Evolutionary conservation across 768 basidiomycete species (phyloP).

Genomic region (Phylloporus arenicola): DNA sequence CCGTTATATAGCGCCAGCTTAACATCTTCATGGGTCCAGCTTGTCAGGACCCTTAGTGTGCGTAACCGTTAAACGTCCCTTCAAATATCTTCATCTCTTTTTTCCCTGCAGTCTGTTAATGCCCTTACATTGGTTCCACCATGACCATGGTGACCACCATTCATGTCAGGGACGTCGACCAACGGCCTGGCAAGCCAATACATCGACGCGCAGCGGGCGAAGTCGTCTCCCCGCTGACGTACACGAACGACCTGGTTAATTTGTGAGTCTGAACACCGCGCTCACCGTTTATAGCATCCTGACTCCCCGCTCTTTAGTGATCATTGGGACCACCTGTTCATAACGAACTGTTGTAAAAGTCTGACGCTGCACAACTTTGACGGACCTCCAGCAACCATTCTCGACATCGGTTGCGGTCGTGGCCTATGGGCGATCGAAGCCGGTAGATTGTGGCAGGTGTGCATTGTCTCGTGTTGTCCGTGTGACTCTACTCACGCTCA

Average conservation of each 20-base stretch:
- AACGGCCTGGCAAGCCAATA: slow-evolving; percentile 34
- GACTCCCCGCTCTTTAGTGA: slow-evolving; percentile 39
- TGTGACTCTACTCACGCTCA: neutral
- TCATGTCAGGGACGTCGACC: slow-evolving; percentile 42
- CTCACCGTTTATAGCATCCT: neutral
- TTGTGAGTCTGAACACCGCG: slow-evolving; percentile 39
- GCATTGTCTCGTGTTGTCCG: slow-evolving; percentile 13
- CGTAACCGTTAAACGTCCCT: slow-evolving; percentile 19
- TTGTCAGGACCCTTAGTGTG: slow-evolving; percentile 13
- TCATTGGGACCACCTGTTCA: slow-evolving; percentile 67
- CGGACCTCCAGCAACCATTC: slow-evolving; percentile 44
- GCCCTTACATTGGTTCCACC: slow-evolving; percentile 18
- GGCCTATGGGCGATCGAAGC: slow-evolving; percentile 71
- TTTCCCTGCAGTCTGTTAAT: slow-evolving; percentile 14
- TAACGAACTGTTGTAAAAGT: slow-evolving; percentile 42
- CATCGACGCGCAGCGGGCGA: slow-evolving; percentile 44
- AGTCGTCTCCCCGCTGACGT: slow-evolving; percentile 52
- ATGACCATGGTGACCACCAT: slow-evolving; percentile 20
- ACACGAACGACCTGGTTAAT: slow-evolving; percentile 43
- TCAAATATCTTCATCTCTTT: slow-evolving; percentile 9
- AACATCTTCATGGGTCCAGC: slow-evolving; percentile 6
- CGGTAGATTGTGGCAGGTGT: slow-evolving; percentile 59
- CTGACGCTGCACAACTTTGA: slow-evolving; percentile 53
- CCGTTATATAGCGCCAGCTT: slow-evolving; percentile 16
- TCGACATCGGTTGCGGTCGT: slow-evolving; percentile 69